Conservation (phyloP, 805 yeast genomes). For the Wickerhamiella cacticola region DNA sequence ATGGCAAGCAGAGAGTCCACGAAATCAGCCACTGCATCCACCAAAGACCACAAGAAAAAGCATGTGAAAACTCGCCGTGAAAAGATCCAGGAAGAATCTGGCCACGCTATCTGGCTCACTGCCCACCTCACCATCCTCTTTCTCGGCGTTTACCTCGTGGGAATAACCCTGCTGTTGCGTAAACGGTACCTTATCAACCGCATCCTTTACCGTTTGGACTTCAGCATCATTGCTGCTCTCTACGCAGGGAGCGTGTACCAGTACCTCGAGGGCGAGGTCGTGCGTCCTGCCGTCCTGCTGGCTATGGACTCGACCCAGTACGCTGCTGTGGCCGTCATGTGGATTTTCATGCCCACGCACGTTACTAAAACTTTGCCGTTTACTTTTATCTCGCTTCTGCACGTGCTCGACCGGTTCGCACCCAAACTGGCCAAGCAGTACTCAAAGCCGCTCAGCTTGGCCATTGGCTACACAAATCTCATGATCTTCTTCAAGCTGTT, state of each 20-base stretch:
- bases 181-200: slow-evolving; percentile 20
- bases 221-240: slow-evolving; percentile 19
- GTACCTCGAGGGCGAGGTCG: slow-evolving; percentile 48
- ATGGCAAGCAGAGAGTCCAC: no score
- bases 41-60: neutral
- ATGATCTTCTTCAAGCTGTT: slow-evolving; percentile 33
- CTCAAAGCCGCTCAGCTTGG: slow-evolving; percentile 1
- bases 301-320: slow-evolving; percentile 71
- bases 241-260: slow-evolving; percentile 22
- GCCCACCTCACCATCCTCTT: slow-evolving; percentile 1
- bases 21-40: no score
- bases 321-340: slow-evolving; percentile 40
- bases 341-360: slow-evolving; percentile 49
- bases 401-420: slow-evolving; percentile 46
- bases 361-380: slow-evolving; percentile 59
- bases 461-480: slow-evolving; percentile 41
- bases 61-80: neutral
- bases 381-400: slow-evolving; percentile 61
- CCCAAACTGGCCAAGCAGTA: neutral
- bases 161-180: slow-evolving; percentile 21
- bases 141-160: slow-evolving; percentile 8
- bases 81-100: neutral
- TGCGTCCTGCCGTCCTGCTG: slow-evolving; percentile 49
- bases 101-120: slow-evolving; percentile 1
- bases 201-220: slow-evolving; percentile 23